Base-by-base conservation (phyloP, 2,329 filamentous ascomycete species). In the Paraconiothyrium brasiliense region DNA sequence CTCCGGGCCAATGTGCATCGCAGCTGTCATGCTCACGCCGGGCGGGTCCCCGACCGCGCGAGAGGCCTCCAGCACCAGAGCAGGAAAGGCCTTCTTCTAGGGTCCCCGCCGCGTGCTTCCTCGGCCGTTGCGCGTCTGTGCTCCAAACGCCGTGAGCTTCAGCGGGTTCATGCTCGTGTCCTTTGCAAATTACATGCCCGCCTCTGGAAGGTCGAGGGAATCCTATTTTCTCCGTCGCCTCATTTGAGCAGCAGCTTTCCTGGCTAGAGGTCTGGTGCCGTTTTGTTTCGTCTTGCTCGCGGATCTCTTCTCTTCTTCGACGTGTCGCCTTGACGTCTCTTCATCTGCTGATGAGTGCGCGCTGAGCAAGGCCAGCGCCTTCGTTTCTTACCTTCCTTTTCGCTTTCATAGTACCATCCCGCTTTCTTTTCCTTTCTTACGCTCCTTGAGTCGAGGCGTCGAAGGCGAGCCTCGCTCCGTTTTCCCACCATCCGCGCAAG, bases 181-280 rank as follows among this genome's bases (percentile, higher is more conserved):
- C 52, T 43, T 35, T 34, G 14, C 11, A 55, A 52, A 46, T 55
- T 54, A 44, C 24, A 24, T 32, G 14, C 4, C 27, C 27, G 39
- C 52, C 41, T 46, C 41, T 44, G 52, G 16, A 22, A 46, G 52
- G 52, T 34, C 4, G 11, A 11, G 22, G 27, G 27, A 30, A 30
- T 30, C 27, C 27, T 6, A 47, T 39, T 46, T 46, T 55, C 54
- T 56, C 54, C 54, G 54, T 47, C 41, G 54, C 4, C 43, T 32
- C 30, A 34, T 37, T 37, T 47, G 9, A n/a, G n/a, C 22, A 14
- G 27, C 7, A 43, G 16, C 4, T 58, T 58, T 69, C 72, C 70
- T 73, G 66, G 71, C 74, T 65, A 72, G 67, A 70, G 67, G 69
- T 71, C 66, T 59, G 56, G 51, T 57, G 56, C 57, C 57, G 43